Evolutionary conservation across 805 yeast species (phyloP).

Genomic region (Zygosaccharomyces gambellarensis): DNA sequence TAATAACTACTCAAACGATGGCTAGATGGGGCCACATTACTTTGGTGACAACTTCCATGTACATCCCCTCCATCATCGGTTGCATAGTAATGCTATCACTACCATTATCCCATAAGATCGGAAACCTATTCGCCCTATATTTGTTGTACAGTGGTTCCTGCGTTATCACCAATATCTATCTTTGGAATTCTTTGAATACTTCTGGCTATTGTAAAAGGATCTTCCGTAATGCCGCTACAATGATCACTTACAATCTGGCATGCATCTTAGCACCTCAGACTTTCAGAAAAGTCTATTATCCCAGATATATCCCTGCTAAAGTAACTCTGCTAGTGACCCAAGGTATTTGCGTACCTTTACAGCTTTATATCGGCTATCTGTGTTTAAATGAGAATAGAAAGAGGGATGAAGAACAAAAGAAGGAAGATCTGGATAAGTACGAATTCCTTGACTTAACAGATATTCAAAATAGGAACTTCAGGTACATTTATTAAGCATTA

Average conservation of each 20-base stretch:
- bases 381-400: constrained; percentile 46
- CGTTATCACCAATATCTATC: constrained; percentile 52
- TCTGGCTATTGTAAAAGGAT: constrained; percentile 59
- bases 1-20: constrained; percentile 38
- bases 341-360: constrained; percentile 42
- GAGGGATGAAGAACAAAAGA: constrained; percentile 42
- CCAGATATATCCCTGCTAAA: constrained; percentile 54
- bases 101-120: constrained; percentile 37
- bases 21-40: constrained; percentile 37
- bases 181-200: constrained; percentile 59
- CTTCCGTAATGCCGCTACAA: constrained; percentile 48
- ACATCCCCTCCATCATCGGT: constrained; percentile 48
- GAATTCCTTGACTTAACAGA: constrained; percentile 58
- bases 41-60: constrained; percentile 36
- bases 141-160: constrained; percentile 52
- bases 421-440: constrained; percentile 33
- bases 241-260: constrained; percentile 56
- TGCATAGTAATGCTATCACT: constrained; percentile 41
- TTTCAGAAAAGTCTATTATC: constrained; percentile 48
- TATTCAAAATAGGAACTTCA: constrained; percentile 50
- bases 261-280: constrained; percentile 62
- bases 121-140: constrained; percentile 47
- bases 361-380: constrained; percentile 40
- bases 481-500: constrained; percentile 40
- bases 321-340: constrained; percentile 50